These are phyloP conservation scores for Phytophthora uliginosa DNA, from an alignment of 352 stramenopile species.

Conservation along the genomic window DNA sequence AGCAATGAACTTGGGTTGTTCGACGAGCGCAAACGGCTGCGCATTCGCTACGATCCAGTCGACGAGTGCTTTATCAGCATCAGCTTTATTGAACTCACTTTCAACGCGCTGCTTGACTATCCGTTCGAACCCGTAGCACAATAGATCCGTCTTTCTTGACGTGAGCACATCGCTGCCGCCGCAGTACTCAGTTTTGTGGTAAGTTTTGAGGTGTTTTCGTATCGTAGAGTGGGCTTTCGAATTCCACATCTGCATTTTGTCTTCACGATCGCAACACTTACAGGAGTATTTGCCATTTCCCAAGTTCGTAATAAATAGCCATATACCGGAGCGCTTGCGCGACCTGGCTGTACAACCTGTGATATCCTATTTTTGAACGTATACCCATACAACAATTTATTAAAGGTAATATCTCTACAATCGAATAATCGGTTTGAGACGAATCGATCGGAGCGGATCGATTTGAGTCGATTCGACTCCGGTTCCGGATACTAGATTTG, in stretches of 20 bases:
- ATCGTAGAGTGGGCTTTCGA: constrained; percentile 14
- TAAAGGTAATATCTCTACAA: no score
- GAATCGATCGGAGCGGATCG: no score
- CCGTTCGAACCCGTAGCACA: constrained; percentile 11
- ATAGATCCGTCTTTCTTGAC: constrained; percentile 8
- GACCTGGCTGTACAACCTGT: no score
- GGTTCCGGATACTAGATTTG: no score
- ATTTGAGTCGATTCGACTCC: no score
- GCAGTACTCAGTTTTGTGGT: constrained; percentile 10
- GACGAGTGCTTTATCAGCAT: constrained; percentile 9
- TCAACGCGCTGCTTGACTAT: constrained; percentile 6
- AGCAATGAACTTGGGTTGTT: constrained; percentile 11
- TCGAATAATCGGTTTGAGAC: no score
- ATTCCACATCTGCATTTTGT: constrained; percentile 10
- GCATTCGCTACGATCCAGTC: constrained; percentile 12
- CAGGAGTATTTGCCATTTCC: constrained; percentile 3
- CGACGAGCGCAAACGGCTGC: constrained; percentile 11
- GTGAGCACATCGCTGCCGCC: background rate
- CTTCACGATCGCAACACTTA: background rate
- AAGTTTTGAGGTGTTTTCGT: constrained; percentile 1
- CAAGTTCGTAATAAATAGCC: constrained; percentile 6
- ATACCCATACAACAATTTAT: no score
- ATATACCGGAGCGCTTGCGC: constrained; percentile 20
- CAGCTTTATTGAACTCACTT: constrained; percentile 3
- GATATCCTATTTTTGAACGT: no score